Base-by-base conservation (phyloP, 441 rosid genomes). In the Arabidopsis hybrid region DNA sequence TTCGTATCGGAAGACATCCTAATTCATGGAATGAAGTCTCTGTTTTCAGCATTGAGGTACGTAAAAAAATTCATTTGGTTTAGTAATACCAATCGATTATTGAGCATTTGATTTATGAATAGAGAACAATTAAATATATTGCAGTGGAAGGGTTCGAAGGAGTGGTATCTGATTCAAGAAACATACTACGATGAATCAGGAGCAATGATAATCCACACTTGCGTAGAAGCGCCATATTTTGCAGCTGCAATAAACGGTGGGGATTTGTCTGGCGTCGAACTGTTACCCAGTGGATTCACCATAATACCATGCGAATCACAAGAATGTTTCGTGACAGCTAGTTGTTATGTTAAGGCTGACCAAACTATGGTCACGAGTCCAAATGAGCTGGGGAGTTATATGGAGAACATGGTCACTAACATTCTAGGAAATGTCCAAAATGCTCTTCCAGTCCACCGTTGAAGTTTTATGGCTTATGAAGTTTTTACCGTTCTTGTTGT, bases 331-430 rank as follows among this genome's bases (percentile, higher is more conserved):
- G 78, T 85, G 12, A 78, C 81, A 0, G 73, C 77, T 1, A 84
- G 79, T 12, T 83, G 76, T 31, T 87, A 83, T 71, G 71, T 87
- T 42, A 66, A 71, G 49, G 75, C 74, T 77, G 83, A 85, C 43
- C 85, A 87, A n/a, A 85, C 92, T 9, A 82, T 82, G 84, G 86
- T 88, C 49, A 85, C 89, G 3, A 4, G 84, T 81, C 34, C 93
- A 3, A 87, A 84, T 68, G 89, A 85, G 75, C 80, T 95, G 0
- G 92, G 88, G 49, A 84, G 80, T 67, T 77, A 77, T 60, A 81
- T 89, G 12, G 40, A 6, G 14, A 4, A 10, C 3, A 42, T 29
- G 53, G 12, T 42, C 12, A 6, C 3, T 13, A 7, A 0, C 17
- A 32, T 46, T 7, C 17, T 32, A 4, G 16, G 3, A 14, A 57